Base-by-base conservation (phyloP, 257 asterid species). In the Fraxinus americana region DNA sequence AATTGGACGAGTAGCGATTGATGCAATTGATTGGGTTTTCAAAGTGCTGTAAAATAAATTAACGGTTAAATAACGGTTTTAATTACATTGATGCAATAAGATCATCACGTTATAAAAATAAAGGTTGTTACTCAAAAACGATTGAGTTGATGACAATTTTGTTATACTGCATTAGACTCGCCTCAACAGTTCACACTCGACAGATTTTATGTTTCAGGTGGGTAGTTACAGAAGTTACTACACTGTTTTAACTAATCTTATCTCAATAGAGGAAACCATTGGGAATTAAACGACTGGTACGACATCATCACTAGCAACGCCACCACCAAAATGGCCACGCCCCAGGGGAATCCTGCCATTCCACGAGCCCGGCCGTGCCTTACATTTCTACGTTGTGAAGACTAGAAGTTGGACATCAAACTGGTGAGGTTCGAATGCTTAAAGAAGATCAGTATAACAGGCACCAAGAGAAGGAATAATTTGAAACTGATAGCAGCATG, bases 251-350 rank as follows among this genome's bases (percentile, higher is more conserved):
- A 67, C 79, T 82, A 89, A 82, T 88, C 70, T 16, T 85, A 87
- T 67, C 71, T 80, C 17, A 82, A 76, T n/a, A 82, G 41, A 34
- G 81, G 82, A 81, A 90, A 88, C 89, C 90, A 91, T 83, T 77
- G 85, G 7, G 92, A 87, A 11, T 84, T 90, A 76, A 91, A 87
- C 1, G 94, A 89, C 45, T 82, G 96, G 82, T 86, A 92, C 65
- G 89, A 87, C 73, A 89, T 83, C 81, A 91, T 75, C 77, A 91
- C 83, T 5, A 88, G 83, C 73, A 92, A 77, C 75, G 65, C 83
- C 82, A 81, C 84, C 83, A 86, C 67, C 83, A 89, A 68, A 14
- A 80, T 73, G 19, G 90, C 92, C 78, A 83, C 74, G 19, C 88
- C 88, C 97, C 96, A 89, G 0, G 94, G 89, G 73, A 87, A 92